These are phyloP conservation scores for Kokia cookei DNA, from an alignment of 441 rosid genomes.

Conservation along the genomic window DNA sequence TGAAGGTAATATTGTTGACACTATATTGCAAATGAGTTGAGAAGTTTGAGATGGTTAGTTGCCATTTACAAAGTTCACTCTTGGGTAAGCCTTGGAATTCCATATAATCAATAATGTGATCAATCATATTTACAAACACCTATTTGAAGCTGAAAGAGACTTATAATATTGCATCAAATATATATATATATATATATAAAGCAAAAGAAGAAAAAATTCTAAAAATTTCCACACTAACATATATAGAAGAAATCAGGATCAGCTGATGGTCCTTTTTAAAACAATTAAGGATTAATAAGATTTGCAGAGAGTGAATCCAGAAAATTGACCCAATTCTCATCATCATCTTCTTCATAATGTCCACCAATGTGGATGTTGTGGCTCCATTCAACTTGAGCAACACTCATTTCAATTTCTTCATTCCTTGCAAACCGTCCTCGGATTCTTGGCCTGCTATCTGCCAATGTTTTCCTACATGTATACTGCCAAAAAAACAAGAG, in stretches of 20 bases:
- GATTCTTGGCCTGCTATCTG: slow-evolving; percentile 90
- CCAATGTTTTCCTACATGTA: slow-evolving; percentile 89
- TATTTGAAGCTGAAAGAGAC: neutral
- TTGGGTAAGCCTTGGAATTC: neutral
- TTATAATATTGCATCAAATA: neutral
- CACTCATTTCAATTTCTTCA: slow-evolving; percentile 55
- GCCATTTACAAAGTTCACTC: neutral
- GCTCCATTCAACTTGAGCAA: slow-evolving; percentile 38
- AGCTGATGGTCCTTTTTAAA: neutral
- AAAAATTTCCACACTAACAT: neutral
- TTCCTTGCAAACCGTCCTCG: slow-evolving; percentile 88
- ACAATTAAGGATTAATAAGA: slow-evolving; percentile 24
- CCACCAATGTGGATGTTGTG: slow-evolving; percentile 5
- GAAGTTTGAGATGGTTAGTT: neutral
- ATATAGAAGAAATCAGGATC: neutral
- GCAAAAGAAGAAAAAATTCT: neutral
- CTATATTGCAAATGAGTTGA: neutral
- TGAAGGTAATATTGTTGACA: too few species aligned
- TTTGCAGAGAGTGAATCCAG: slow-evolving; percentile 61
- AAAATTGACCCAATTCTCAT: slow-evolving; percentile 59
- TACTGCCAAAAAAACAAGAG: slow-evolving; percentile 31
- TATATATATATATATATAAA: neutral
- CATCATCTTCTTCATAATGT: slow-evolving; percentile 43
- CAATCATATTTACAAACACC: neutral
- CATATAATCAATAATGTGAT: neutral